Percentiles rank a stretch among this genome's conserved stretches.
These are phyloP conservation scores for Penicillium oxalicum DNA, from an alignment of 2,329 filamentous ascomycete species.

Conservation along the genomic window DNA sequence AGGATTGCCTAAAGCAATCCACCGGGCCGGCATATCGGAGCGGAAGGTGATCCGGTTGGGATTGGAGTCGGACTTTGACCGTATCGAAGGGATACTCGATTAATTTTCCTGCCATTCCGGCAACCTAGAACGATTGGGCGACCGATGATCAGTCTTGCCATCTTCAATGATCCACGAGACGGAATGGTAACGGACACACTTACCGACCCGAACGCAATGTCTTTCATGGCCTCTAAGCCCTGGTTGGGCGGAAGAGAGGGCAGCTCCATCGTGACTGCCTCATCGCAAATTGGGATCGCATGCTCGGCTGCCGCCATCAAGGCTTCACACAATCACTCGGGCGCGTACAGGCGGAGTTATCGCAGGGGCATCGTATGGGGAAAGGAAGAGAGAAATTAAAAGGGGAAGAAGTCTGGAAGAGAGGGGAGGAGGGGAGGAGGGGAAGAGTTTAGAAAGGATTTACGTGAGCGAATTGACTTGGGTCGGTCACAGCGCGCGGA, in stretches of 20 bases:
- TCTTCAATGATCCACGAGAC: background rate
- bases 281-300: conserved; percentile 35
- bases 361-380: conserved; percentile 15
- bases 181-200: conserved; percentile 28
- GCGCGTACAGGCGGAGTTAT: conserved; percentile 14
- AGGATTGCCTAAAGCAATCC: conserved; percentile 87
- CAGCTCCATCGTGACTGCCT: conserved; percentile 39
- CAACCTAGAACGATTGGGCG: conserved; percentile 47
- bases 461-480: conserved; percentile 17
- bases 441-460: conserved; percentile 5
- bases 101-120: conserved; percentile 86
- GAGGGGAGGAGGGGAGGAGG: conserved; percentile 2
- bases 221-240: conserved; percentile 67
- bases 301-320: conserved; percentile 37
- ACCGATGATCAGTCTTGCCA: background rate
- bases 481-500: conserved; percentile 1
- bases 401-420: background rate
- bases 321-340: conserved; percentile 14
- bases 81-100: conserved; percentile 99
- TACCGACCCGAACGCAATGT: conserved; percentile 82
- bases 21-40: conserved; percentile 78
- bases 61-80: conserved; percentile 93
- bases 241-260: conserved; percentile 41
- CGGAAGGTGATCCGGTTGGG: conserved; percentile 80
- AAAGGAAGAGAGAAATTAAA: background rate